Evolutionary conservation across 139 green algal genomes (phyloP).

Genomic region (Chlamydomonas applanata): DNA sequence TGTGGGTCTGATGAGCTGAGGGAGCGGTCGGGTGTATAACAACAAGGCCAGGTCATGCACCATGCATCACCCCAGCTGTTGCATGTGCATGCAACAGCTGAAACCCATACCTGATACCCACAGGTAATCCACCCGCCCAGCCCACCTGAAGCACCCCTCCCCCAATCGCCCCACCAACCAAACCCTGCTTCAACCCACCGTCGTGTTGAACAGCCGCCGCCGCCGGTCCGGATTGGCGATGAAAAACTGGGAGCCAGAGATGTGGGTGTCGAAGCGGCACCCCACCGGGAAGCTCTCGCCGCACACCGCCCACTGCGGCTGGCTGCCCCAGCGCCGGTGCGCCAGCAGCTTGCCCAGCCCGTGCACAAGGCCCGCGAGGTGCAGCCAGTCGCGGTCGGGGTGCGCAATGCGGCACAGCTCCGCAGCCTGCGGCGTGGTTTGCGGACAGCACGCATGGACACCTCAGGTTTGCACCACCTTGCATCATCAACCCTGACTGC

Average conservation of each 20-base stretch:
- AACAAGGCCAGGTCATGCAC: no score
- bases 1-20: no score
- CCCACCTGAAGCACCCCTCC: no score
- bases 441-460: no score
- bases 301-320: constrained; percentile 86
- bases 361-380: constrained; percentile 80
- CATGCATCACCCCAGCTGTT: no score
- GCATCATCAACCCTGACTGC: no score
- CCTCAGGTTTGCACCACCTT: no score
- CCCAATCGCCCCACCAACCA: no score
- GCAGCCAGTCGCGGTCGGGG: constrained; percentile 80
- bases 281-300: constrained; percentile 85
- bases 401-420: constrained; percentile 70
- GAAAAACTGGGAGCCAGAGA: constrained; percentile 53
- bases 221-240: constrained; percentile 75
- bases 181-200: constrained; percentile 31
- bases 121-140: no score
- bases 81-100: no score
- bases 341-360: constrained; percentile 81
- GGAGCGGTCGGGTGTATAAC: no score
- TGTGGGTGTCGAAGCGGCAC: constrained; percentile 69
- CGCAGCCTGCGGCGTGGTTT: constrained; percentile 31
- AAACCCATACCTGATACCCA: no score
- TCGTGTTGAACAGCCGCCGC: constrained; percentile 68
- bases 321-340: constrained; percentile 62